These are phyloP conservation scores for Pouteria glomerata DNA, from an alignment of 148 eudicot species.

Conservation along the genomic window DNA sequence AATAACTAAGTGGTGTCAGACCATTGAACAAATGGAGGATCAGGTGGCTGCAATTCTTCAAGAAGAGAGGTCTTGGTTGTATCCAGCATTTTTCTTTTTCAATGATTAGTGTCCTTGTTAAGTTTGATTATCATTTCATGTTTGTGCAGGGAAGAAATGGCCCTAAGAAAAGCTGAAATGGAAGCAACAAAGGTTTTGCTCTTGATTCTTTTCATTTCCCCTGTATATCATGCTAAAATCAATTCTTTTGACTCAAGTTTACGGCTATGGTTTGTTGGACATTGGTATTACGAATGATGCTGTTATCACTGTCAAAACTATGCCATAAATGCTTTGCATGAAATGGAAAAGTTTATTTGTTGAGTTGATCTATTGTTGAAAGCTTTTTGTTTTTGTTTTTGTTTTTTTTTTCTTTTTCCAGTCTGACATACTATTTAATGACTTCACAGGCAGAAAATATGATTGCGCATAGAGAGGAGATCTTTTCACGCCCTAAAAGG, in stretches of 20 bases:
- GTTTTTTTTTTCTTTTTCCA: background rate
- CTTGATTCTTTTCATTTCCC: constrained; percentile 2
- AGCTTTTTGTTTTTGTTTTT: background rate
- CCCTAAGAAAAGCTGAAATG: constrained; percentile 97
- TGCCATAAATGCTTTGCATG: background rate
- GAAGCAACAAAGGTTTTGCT: constrained; percentile 79
- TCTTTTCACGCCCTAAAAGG: constrained; percentile 81
- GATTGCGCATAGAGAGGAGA: constrained; percentile 82
- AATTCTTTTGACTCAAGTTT: background rate
- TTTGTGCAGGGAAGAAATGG: constrained; percentile 81
- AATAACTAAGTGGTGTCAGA: constrained; percentile 66
- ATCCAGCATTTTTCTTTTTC: background rate
- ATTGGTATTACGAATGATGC: background rate
- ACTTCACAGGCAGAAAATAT: constrained; percentile 77
- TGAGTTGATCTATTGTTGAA: background rate
- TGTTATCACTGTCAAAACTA: background rate
- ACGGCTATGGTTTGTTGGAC: background rate
- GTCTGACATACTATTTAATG: constrained; percentile 1
- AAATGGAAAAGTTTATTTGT: background rate
- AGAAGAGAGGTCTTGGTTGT: constrained; percentile 62
- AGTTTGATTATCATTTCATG: background rate
- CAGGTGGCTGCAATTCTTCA: constrained; percentile 64
- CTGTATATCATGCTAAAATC: background rate
- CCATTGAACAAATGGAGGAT: constrained; percentile 90
- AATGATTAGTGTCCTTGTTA: background rate